A percentile compares a stretch with the other conserved stretches of the same genome.
These are phyloP conservation scores for Candida endomychidarum DNA, from an alignment of 805 yeast genomes.

Conservation along the genomic window DNA sequence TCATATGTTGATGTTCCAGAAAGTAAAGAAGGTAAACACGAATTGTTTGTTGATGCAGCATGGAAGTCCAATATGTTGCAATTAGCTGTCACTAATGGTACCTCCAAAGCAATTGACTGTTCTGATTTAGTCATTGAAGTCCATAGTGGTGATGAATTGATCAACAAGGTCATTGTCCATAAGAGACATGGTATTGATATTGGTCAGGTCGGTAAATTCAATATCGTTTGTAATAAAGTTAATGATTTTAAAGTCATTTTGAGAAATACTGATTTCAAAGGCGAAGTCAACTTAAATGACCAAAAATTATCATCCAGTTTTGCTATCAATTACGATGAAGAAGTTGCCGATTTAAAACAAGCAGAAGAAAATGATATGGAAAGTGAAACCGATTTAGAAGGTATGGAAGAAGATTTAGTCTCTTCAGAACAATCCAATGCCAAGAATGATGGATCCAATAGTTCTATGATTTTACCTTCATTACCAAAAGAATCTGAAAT, in stretches of 20 bases:
- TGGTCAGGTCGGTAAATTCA: constrained; percentile 31
- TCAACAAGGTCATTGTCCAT: constrained; percentile 27
- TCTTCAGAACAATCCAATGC: not conserved
- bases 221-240: constrained; percentile 29
- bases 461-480: constrained; percentile 31
- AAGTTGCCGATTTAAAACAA: not conserved
- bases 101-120: constrained; percentile 27
- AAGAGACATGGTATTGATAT: constrained; percentile 34
- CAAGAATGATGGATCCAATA: constrained; percentile 17
- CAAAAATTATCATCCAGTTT: constrained; percentile 10
- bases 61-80: constrained; percentile 37
- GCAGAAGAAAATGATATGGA: not conserved
- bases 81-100: constrained; percentile 29
- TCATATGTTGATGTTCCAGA: constrained; percentile 1
- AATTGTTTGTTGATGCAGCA: constrained; percentile 20
- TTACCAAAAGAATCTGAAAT: constrained; percentile 27
- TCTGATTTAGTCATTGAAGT: constrained; percentile 30
- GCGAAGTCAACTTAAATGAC: constrained; percentile 11
- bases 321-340: constrained; percentile 8
- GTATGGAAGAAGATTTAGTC: not conserved
- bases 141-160: constrained; percentile 24
- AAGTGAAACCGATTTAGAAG: constrained; percentile 1
- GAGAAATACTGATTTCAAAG: constrained; percentile 19
- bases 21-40: constrained; percentile 2
- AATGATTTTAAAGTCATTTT: constrained; percentile 33